Percentiles rank a stretch among this genome's conserved stretches.
phyloP scores from a whole-genome alignment of 2,329 filamentous ascomycete species.

The Sarocladiaceae sp. region DNA sequence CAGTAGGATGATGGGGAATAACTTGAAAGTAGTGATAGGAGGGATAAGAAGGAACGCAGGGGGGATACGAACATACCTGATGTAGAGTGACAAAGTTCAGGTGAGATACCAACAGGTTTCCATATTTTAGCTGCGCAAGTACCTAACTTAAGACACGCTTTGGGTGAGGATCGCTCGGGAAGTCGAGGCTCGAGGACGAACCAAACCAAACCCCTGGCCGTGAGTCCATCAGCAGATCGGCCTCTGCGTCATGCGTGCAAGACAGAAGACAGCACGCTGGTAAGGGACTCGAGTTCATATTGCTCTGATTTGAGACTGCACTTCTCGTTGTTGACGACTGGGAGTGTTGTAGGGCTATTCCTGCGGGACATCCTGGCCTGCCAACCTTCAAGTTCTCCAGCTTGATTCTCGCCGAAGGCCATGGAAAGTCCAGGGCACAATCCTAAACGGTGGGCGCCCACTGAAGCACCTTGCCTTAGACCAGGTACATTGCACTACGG shows the following conservation, averaged over 20 bases:
- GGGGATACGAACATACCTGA: not conserved
- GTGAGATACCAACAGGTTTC: not conserved
- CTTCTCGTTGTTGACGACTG: too few relatives aligned
- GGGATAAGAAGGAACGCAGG: not conserved
- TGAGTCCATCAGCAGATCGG: slow-evolving; percentile 1
- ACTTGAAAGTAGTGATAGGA: not conserved
- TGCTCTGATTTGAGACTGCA: not conserved
- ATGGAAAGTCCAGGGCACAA: not conserved
- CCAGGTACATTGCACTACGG: too few relatives aligned
- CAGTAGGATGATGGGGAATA: not conserved
- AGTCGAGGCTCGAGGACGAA: not conserved
- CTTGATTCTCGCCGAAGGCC: not conserved
- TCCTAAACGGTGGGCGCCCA: not conserved
- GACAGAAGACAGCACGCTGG: not conserved
- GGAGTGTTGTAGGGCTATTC: not conserved
- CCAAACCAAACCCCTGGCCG: not conserved
- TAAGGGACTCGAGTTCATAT: not conserved
- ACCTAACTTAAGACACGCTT: too few relatives aligned
- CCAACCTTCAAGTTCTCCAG: not conserved
- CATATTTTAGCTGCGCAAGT: too few relatives aligned
- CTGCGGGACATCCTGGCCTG: not conserved
- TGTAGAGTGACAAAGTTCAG: not conserved
- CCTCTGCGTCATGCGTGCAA: not conserved
- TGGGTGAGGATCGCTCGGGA: too few relatives aligned
- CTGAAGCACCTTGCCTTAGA: not conserved